These are phyloP conservation scores for Brassica hybrid DNA, from an alignment of 441 rosid species.

Conservation along the genomic window DNA sequence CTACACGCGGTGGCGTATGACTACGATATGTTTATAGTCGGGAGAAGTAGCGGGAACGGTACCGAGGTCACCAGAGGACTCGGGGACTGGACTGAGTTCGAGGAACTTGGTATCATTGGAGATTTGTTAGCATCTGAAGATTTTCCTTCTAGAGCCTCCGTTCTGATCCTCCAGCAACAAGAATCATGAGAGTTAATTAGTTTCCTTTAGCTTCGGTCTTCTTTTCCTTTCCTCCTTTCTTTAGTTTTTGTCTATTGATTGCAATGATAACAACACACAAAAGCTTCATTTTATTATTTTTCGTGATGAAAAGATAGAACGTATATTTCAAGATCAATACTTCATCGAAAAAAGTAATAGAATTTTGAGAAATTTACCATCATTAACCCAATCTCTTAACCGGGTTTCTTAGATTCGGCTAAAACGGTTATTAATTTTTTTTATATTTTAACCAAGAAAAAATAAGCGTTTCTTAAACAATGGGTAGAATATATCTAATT, in stretches of 20 bases:
- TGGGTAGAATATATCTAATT: too few relatives aligned
- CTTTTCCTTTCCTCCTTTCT: background rate
- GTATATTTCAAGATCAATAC: background rate
- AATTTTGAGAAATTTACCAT: background rate
- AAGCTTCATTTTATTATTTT: background rate
- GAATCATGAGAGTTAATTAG: background rate
- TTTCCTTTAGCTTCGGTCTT: conserved; percentile 7
- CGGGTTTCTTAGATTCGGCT: too few relatives aligned
- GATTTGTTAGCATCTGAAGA: conserved; percentile 47
- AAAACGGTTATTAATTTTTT: too few relatives aligned
- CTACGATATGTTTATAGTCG: conserved; percentile 38
- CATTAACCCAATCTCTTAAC: too few relatives aligned
- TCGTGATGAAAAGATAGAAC: background rate
- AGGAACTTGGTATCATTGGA: conserved; percentile 51
- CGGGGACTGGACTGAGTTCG: conserved; percentile 42
- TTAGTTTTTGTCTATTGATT: background rate
- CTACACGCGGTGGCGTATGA: conserved; percentile 30
- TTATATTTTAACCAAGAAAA: too few relatives aligned
- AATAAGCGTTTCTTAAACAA: too few relatives aligned
- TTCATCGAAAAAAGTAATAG: background rate
- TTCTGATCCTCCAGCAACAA: conserved; percentile 44
- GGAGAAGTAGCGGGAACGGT: conserved; percentile 30
- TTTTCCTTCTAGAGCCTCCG: conserved; percentile 38
- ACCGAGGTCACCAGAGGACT: conserved; percentile 35
- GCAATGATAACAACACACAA: background rate